Evolutionary conservation across 345 rosid species (phyloP).

Genomic region (Populus deltoides): DNA sequence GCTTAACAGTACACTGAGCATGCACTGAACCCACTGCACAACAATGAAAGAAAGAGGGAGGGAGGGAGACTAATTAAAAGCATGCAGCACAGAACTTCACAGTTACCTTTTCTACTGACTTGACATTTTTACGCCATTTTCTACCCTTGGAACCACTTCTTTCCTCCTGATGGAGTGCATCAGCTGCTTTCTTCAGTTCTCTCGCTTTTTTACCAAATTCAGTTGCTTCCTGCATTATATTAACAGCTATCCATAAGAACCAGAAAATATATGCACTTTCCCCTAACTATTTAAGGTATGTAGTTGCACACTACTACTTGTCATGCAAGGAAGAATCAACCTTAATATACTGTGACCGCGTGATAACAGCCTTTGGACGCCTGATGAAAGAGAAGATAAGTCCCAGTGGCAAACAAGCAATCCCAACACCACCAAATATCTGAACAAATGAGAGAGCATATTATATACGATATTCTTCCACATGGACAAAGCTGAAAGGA

Average conservation of each 20-base stretch:
- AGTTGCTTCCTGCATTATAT: constrained; percentile 82
- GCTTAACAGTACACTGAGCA: not conserved
- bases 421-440: constrained; percentile 99
- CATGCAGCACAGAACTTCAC: not conserved
- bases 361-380: constrained; percentile 98
- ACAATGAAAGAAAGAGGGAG: not conserved
- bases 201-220: constrained; percentile 96
- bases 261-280: not conserved
- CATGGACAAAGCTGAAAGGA: not conserved
- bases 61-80: not conserved
- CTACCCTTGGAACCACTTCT: constrained; percentile 87
- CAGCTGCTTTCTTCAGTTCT: constrained; percentile 94
- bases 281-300: not conserved
- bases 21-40: not conserved
- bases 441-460: constrained; percentile 28
- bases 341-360: constrained; percentile 97
- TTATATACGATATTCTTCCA: constrained; percentile 1
- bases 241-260: constrained; percentile 12
- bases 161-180: constrained; percentile 95
- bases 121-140: constrained; percentile 97
- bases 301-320: not conserved
- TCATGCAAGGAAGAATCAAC: constrained; percentile 32
- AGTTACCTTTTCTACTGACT: constrained; percentile 84
- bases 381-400: constrained; percentile 89
- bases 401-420: constrained; percentile 90